A percentile compares a stretch with the other conserved stretches of the same genome.
phyloP scores from a whole-genome alignment of 768 basidiomycete genomes.

The Tulasnella sp. region DNA sequence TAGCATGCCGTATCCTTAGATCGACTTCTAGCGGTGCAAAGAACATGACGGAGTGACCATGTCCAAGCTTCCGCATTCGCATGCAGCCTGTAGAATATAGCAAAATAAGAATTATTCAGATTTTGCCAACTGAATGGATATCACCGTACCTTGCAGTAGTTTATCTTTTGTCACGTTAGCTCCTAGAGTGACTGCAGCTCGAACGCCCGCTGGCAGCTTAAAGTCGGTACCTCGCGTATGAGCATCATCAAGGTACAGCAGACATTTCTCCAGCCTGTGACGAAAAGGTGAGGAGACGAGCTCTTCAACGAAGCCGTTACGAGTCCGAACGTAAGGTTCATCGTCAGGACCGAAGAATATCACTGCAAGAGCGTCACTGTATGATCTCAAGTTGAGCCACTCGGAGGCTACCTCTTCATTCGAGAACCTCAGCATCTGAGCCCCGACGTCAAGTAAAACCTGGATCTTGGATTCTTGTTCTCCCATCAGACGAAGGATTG shows the following conservation, averaged over 20 bases:
- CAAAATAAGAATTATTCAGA: too few relatives aligned
- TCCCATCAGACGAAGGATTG: not conserved
- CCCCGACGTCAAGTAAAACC: slow-evolving; percentile 7
- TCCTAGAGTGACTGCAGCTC: slow-evolving; percentile 7
- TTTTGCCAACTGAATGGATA: not conserved
- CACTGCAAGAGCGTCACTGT: slow-evolving; percentile 15
- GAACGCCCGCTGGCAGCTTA: not conserved
- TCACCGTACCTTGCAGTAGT: slow-evolving; percentile 35
- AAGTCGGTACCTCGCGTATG: slow-evolving; percentile 10
- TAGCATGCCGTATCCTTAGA: slow-evolving; percentile 25
- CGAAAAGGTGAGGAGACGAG: slow-evolving; percentile 3
- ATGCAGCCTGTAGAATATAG: slow-evolving; percentile 38
- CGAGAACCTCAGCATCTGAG: not conserved
- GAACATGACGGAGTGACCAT: slow-evolving; percentile 37
- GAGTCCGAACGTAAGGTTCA: not conserved
- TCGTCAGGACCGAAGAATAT: slow-evolving; percentile 2
- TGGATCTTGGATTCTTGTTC: not conserved
- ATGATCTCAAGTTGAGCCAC: not conserved
- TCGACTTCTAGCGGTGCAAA: slow-evolving; percentile 36
- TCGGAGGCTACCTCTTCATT: not conserved
- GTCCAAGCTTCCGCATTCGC: slow-evolving; percentile 40
- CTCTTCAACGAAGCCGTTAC: not conserved
- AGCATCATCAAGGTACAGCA: slow-evolving; percentile 10
- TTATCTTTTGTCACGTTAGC: slow-evolving; percentile 34
- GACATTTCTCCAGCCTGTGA: not conserved